Base-by-base conservation (phyloP, 2,329 filamentous ascomycete genomes). In the Westerdykella ornata region DNA sequence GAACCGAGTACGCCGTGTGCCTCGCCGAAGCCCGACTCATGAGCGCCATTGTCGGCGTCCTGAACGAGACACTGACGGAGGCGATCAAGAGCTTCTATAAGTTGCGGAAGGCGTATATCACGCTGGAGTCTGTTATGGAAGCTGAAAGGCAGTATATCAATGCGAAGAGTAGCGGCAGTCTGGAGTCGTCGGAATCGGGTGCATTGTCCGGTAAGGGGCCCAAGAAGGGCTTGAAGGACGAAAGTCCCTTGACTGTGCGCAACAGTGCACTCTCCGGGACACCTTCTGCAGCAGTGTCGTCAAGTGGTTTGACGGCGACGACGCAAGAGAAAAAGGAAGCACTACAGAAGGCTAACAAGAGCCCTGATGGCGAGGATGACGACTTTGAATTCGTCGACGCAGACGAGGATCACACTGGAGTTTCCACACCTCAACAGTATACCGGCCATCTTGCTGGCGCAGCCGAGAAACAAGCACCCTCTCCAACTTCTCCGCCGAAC, bases 41-140 rank as follows among this genome's bases (percentile, higher is more conserved):
- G 84, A 78, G 80, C 42, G 89, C 89, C 0, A 83, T 98, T 1
- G 81, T 96, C 1, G 87, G 81, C 0, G 86, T 97, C 13, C 70
- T 97, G 54, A 94, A 94, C 51, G 92, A 97, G 70, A 95, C 86
- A 60, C 68, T 97, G 54, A 90, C 89, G 0, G 92, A 97, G 63
- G 88, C 82, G 13, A 78, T 97, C 63, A 88, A 84, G 66, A 88
- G 88, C 5, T 97, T 97, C 59, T 94, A 94, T 61, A 94, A 92
- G 66, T 68, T 97, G 53, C 77, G 90, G 47, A 94, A 94, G 62
- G 90, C 90, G 0, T 97, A 85, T 57, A 71, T 88, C 30, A 84
- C 88, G 0, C 72, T 98, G 3, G 85, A 95, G 56, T 75, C 75
- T 8, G 85, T 98, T 41, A 75, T 89, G 59, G 77, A 84, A 45